phyloP scores from a whole-genome alignment of 495 filamentous ascomycete genomes.

The Annulohypoxylon stygium region DNA sequence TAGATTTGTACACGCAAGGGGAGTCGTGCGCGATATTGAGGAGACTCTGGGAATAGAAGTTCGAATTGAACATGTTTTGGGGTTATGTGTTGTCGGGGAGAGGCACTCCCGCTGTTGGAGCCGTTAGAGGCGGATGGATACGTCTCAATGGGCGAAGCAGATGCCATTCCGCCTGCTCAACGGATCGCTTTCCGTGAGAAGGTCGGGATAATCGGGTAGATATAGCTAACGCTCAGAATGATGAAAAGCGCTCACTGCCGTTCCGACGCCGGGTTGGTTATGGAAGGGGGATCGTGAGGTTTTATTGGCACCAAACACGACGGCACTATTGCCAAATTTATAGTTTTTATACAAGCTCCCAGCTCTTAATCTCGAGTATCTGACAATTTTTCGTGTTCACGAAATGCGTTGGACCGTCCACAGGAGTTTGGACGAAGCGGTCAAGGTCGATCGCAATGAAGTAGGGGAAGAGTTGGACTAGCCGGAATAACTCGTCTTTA shows the following conservation, averaged over 20 bases:
- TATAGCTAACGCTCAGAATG: constrained; percentile 32
- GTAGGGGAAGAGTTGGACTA: constrained; percentile 29
- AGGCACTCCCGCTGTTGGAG: constrained; percentile 59
- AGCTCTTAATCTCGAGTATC: constrained; percentile 21
- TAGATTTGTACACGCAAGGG: constrained; percentile 93
- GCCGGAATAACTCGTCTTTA: constrained; percentile 24
- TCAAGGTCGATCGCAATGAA: constrained; percentile 50
- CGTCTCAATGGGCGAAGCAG: constrained; percentile 60
- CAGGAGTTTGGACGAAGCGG: constrained; percentile 38
- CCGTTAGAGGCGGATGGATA: constrained; percentile 48
- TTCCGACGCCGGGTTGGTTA: constrained; percentile 37
- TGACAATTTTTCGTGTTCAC: constrained; percentile 31
- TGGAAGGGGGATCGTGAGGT: constrained; percentile 30
- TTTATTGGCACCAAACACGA: constrained; percentile 44
- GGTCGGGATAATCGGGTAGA: constrained; percentile 30
- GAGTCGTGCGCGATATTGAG: constrained; percentile 80
- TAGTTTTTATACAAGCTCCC: constrained; percentile 29
- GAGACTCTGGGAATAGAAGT: constrained; percentile 79
- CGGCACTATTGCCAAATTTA: constrained; percentile 38
- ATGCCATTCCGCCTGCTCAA: constrained; percentile 60
- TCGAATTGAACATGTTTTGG: constrained; percentile 90
- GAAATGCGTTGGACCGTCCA: constrained; percentile 20
- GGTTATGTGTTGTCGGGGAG: constrained; percentile 59
- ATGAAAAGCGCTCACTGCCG: constrained; percentile 50
- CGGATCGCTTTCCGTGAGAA: constrained; percentile 45